Base-by-base conservation (phyloP, 1,284 basidiomycete species). In the Puccinia hordei region DNA sequence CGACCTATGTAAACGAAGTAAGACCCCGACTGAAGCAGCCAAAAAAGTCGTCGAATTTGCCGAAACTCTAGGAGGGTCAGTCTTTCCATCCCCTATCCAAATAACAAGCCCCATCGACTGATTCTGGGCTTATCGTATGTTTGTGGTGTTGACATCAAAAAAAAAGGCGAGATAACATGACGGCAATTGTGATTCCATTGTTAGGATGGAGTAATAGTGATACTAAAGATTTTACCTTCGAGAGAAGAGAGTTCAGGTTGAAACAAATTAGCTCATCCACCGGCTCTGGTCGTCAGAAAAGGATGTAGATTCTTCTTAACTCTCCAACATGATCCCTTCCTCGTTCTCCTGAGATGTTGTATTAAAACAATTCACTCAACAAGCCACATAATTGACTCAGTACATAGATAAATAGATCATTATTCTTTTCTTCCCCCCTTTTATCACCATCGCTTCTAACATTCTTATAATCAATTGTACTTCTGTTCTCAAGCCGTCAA, bases 121-220 rank as follows among this genome's bases (percentile, higher is more conserved):
- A 41, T 12, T n/a, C 63, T 41, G 30, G 44, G 4, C 0, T 24
- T 49, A 24, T n/a, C 13, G 33, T 46, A 41, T 61, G 57, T 38
- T 41, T 24, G 51, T 55, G 8, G 51, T 30, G 3, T 9, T 19
- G 24, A 69, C 53, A 5, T n/a, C 19, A 4, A n/a, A 57, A 57
- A 22, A 0, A 91, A 63, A 91, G 92, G 41, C 91, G 93, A 82
- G 96, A 99, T 85, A 99, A 99, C 85, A 90, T 92, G 72, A 97
- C 95, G 0, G 93, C 90, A 15, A 88, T 99, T 71, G 93, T 98
- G n/a, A 89, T 98, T 15, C 96, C 96, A 6, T 89, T 99, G 10
- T 90, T 91, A 12, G 95, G 95, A 12, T 99, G 96, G 96, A 93
- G 92, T 2, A 89, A 90, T 81, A 88, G 93, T 1, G 88, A 87